phyloP scores from a whole-genome alignment of 2,329 filamentous ascomycete genomes.

The Hymenoscyphus linearis region DNA sequence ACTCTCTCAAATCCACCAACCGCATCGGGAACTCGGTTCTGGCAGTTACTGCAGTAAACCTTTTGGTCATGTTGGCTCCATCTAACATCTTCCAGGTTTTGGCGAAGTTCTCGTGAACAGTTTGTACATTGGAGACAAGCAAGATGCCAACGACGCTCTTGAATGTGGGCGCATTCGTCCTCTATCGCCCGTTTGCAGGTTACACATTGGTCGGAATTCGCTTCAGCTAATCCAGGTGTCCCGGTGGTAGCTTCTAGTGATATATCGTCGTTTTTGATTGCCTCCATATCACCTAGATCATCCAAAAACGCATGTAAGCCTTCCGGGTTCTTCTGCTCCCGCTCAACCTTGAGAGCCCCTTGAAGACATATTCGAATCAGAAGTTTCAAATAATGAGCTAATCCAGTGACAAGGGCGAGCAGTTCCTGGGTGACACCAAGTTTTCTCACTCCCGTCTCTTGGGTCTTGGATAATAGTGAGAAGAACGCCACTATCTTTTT shows the following conservation, averaged over 20 bases:
- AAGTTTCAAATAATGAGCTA: slow-evolving; percentile 96
- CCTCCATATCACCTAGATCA: slow-evolving; percentile 78
- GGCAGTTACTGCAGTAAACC: slow-evolving; percentile 67
- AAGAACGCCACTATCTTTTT: slow-evolving; percentile 99
- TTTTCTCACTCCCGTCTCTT: slow-evolving; percentile 83
- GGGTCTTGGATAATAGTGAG: slow-evolving; percentile 86
- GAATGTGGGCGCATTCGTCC: slow-evolving; percentile 78
- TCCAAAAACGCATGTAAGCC: slow-evolving; percentile 79
- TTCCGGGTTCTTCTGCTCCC: slow-evolving; percentile 68
- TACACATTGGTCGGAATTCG: slow-evolving; percentile 79
- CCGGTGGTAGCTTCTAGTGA: slow-evolving; percentile 61
- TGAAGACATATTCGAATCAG: slow-evolving; percentile 96
- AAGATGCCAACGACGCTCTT: slow-evolving; percentile 77
- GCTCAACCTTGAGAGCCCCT: slow-evolving; percentile 84
- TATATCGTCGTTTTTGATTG: slow-evolving; percentile 65
- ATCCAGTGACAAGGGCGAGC: slow-evolving; percentile 91
- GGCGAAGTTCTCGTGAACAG: slow-evolving; percentile 69
- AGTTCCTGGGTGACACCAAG: slow-evolving; percentile 95
- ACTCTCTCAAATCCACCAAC: slow-evolving; percentile 63
- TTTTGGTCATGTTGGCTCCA: slow-evolving; percentile 64
- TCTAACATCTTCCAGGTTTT: slow-evolving; percentile 62
- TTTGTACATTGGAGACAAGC: slow-evolving; percentile 66
- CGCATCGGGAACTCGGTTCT: slow-evolving; percentile 49
- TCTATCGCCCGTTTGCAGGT: slow-evolving; percentile 84
- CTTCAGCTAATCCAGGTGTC: slow-evolving; percentile 62